Evolutionary conservation across 257 asterid genomes (phyloP), one percentile per base, ranked within the genome.

Genomic region (Jasminum sambac): DNA sequence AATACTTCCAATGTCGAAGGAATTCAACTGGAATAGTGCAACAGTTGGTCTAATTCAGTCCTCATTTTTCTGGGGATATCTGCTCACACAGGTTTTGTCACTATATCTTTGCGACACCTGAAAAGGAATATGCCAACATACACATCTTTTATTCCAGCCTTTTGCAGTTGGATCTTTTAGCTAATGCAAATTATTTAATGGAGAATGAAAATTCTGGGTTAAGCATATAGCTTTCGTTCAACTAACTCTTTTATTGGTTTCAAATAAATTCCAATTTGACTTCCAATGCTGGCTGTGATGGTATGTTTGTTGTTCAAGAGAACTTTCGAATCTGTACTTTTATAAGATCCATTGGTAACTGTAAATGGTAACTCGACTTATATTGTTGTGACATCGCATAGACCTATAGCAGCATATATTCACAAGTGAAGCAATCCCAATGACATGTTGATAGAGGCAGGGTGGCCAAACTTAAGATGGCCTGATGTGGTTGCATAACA

Each of bases 11-110:
- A 91, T 95, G 99, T 89, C 99, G 39, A 90, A 95, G 90, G 97
- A 95, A 77, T 95, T 83, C 84, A 88, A 90, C 74, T 95, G 99
- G 99, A 89, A 87, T 80, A 95, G 92, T 76, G 89, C 99, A 40
- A 94, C 99, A 16, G 99, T 95, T 80, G 99, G 99, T 62, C 87
- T 95, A 50, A 95, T 91, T 73, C 99, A 95, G 78, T 95, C 99
- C 39, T 95, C 98, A 60, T 95, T 94, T 84, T 95, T 95, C 91
- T 95, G 99, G 99, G 99, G 99, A 74, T 95, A 95, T 80, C 87
- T 95, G 76, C 91, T 95, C 65, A 95, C 99, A 25, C 99, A 95
- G 96, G 99, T 94, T 61, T 73, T 60, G 23, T 74, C 80, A 36
- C 66, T 58, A 66, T 57, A 50, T 72, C 68, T 26, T 69, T 17